A percentile compares a stretch with the other conserved stretches of the same genome.
These are phyloP conservation scores for Hygrophila difformis DNA, from an alignment of 257 asterid species.

Conservation along the genomic window DNA sequence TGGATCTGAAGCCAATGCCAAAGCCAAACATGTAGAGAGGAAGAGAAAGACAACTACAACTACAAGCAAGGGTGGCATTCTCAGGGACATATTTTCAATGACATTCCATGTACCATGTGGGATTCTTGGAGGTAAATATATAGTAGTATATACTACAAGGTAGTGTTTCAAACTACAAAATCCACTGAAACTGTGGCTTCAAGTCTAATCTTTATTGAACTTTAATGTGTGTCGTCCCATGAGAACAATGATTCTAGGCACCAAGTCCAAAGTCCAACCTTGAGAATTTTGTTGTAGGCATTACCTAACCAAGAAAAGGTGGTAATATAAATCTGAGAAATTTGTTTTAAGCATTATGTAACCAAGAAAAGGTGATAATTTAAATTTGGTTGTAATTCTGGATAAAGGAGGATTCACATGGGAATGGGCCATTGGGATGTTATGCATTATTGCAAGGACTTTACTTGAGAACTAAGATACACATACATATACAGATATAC, in stretches of 20 bases:
- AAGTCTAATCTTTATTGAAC: constrained; percentile 11
- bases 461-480: constrained; percentile 39
- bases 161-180: not conserved
- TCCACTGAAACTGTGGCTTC: constrained; percentile 13
- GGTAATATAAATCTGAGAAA: too few species aligned
- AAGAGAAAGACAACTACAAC: too few species aligned
- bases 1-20: constrained; percentile 59
- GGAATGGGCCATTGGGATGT: too few species aligned
- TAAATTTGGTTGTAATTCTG: constrained; percentile 5
- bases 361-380: not conserved
- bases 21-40: constrained; percentile 16
- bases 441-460: constrained; percentile 3
- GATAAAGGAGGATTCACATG: constrained; percentile 12
- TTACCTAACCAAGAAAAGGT: constrained; percentile 11
- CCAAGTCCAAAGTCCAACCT: constrained; percentile 20
- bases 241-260: constrained; percentile 5
- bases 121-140: not conserved
- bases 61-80: constrained; percentile 19
- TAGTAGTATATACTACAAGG: too few species aligned
- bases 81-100: constrained; percentile 23
- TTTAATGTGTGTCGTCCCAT: too few species aligned
- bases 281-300: constrained; percentile 10
- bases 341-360: too few species aligned
- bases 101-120: constrained; percentile 3
- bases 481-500: too few species aligned